Percentiles rank a stretch among this genome's conserved stretches.
Conservation (phyloP, 257 asterid genomes). For the Petrea volubilis region DNA sequence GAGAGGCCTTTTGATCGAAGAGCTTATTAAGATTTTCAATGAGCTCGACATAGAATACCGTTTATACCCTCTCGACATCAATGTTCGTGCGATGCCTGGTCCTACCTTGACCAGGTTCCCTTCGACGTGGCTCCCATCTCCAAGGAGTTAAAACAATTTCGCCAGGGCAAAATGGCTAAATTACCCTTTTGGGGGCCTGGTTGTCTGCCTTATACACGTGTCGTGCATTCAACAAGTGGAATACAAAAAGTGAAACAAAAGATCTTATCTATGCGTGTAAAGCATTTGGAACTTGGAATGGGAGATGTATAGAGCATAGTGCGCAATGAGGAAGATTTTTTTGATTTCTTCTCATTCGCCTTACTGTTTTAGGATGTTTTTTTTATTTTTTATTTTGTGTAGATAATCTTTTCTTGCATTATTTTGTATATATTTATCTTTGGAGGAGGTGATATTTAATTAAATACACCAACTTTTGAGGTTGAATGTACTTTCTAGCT, state of each 20-base stretch:
- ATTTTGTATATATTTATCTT: neutral
- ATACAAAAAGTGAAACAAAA: no score
- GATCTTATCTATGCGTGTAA: no score
- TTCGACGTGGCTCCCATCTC: neutral
- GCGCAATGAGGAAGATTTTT: neutral
- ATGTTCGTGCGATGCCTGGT: constrained; percentile 44
- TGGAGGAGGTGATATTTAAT: neutral
- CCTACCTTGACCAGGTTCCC: constrained; percentile 27
- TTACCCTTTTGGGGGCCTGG: neutral
- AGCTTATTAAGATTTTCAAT: constrained; percentile 45
- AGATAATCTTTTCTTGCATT: neutral
- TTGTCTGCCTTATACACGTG: no score
- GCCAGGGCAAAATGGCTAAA: no score
- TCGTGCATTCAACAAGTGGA: no score
- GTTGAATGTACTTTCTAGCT: neutral
- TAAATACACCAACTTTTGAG: neutral
- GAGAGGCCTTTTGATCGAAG: constrained; percentile 49
- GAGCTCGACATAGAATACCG: constrained; percentile 55
- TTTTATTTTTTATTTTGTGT: neutral
- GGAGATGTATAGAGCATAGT: neutral
- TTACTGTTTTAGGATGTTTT: neutral
- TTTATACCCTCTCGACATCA: constrained; percentile 47
- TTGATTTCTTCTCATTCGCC: neutral
- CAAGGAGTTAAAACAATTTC: neutral
- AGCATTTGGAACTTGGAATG: neutral